A percentile compares a stretch with the other conserved stretches of the same genome.
Conservation (phyloP, 1,284 basidiomycete genomes). For the Veloboletus limbatus region DNA sequence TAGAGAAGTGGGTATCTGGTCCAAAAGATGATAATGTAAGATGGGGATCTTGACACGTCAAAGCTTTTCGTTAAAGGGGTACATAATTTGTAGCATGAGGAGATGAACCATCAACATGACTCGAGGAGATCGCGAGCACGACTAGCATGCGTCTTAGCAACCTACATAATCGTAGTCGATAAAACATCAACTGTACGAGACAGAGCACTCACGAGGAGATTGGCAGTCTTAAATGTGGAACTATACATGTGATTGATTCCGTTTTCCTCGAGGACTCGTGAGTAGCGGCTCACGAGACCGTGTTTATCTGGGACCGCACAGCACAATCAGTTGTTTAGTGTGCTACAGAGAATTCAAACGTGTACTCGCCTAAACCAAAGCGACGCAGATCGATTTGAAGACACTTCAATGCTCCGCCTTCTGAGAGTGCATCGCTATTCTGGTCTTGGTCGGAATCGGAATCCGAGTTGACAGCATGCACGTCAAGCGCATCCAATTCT, state of each 20-base stretch:
- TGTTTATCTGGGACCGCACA: slow-evolving; percentile 53
- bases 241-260: slow-evolving; percentile 83
- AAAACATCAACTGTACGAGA: slow-evolving; percentile 1
- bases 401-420: slow-evolving; percentile 50
- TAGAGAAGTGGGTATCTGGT: slow-evolving; percentile 20
- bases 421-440: slow-evolving; percentile 29
- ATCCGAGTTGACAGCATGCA: slow-evolving; percentile 30
- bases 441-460: slow-evolving; percentile 37
- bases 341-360: background rate
- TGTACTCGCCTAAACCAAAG: slow-evolving; percentile 60
- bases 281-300: slow-evolving; percentile 75
- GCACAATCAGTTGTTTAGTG: background rate
- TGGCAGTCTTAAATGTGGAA: slow-evolving; percentile 81
- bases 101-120: slow-evolving; percentile 26
- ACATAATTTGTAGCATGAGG: slow-evolving; percentile 1
- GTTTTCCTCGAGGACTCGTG: slow-evolving; percentile 63
- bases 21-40: slow-evolving; percentile 12
- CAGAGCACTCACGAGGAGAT: slow-evolving; percentile 56
- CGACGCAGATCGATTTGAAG: slow-evolving; percentile 68
- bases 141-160: slow-evolving; percentile 25
- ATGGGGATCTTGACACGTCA: background rate
- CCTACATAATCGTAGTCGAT: slow-evolving; percentile 19
- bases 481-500: slow-evolving; percentile 58
- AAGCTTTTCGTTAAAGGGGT: slow-evolving; percentile 4
- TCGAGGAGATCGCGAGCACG: slow-evolving; percentile 32